Base-by-base conservation (phyloP, 1,139 yeast genomes). In the Nakaseomyces kungkrabaensis region DNA sequence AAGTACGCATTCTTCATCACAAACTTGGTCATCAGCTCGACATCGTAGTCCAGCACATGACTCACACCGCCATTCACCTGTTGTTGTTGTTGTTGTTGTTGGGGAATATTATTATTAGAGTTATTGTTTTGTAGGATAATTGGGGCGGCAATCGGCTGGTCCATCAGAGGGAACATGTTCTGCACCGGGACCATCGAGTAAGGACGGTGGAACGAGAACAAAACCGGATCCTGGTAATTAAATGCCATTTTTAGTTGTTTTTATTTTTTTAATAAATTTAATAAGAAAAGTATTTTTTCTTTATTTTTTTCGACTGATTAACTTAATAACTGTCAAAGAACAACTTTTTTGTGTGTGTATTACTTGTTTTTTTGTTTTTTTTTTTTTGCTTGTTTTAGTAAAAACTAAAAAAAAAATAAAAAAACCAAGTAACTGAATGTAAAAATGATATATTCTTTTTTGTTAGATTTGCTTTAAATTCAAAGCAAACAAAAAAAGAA, bases 1-100 rank as follows among this genome's bases (percentile, higher is more conserved):
- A 85, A 77, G 70, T 82, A 76, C 45, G 85, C 72, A 44, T 62
- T 62, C 47, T 63, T 62, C 31, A 62, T 59, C 50, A 85, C 72
- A 61, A 86, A 90, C 51, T 82, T 79, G 24, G 94, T 76, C 96
- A 89, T 89, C 53, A 76, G 72, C 48, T 76, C 75, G 52, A 87
- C 68, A 55, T 86, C 88, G 66, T 89, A 88, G 64, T 89, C 96
- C 62, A 87, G 73, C 32, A 79, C 83, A 8, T 85, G 75, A 48
- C 84, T 75, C 48, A 87, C 90, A 50, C 96, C 95, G 45, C 96
- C 94, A 51, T 76, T 71, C 26, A 72, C 75, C 42, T 56, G 56
- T 41, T 56, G 56, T 29, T 43, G 49, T 24, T 33, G 40, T 6
- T 17, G 41, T 43, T 31, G 41, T 29, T 17, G 25, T 22, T 9